Evolutionary conservation across 768 basidiomycete genomes (phyloP), one percentile per base, ranked within the genome.

Genomic region (Amanita polypyramis): DNA sequence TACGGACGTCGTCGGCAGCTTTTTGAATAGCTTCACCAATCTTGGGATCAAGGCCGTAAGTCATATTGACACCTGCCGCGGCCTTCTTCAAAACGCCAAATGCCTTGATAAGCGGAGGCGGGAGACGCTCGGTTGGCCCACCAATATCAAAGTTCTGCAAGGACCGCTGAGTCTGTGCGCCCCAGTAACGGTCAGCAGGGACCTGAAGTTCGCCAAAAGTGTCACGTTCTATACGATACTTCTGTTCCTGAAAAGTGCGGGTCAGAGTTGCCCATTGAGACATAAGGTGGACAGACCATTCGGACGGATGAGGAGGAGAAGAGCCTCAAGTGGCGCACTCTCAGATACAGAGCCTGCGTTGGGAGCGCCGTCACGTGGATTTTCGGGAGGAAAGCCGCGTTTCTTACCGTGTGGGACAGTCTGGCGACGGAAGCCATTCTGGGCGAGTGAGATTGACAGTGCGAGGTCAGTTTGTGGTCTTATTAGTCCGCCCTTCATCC

Each of bases 81-180:
- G 96, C 95, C 67, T 96, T 96, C 70, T 99, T 99, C 61, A 99
- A 74, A 7, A 96, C 81, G 58, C 93, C 96, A 55, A 99, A 99
- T 0, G 96, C 96, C 64, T 95, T 90, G 70, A 99, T 95, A 35
- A 99, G 70, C n/a, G 95, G 92, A 11, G 79, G 80, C 0, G 96
- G 96, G 54, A 98, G 79, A 50, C 94, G 81, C 63, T 99, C 96
- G 1, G 90, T 71, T 15, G 87, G 82, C 15, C 96, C 96, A 50
- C 96, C 96, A 56, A 99, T 99, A 62, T 99, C 94, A 57, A 99
- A 99, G 66, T 99, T 99, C 65, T 94, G 87, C 52, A 98, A 72
- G 15, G 92, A 95, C 38, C 91, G 76, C 62, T 98, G 95, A 11
- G 96, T 99, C 67, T 98, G 96, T 14, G 94, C 94, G 51, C 96